These are phyloP conservation scores for Hemileccinum impolitum DNA, from an alignment of 768 basidiomycete species.

Conservation along the genomic window DNA sequence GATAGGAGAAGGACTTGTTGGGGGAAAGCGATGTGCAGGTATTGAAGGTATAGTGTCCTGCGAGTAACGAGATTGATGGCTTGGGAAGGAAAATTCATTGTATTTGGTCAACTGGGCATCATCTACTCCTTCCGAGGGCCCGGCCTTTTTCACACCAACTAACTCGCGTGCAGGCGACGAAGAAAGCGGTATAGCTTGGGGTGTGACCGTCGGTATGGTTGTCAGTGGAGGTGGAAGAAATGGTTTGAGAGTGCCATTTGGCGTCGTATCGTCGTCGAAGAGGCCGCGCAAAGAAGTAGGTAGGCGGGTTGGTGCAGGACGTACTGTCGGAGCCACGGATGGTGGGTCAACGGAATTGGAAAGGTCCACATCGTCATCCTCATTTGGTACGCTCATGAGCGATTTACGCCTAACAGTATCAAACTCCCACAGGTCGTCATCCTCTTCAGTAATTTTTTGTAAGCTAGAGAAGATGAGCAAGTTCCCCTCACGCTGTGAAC, in stretches of 20 bases:
- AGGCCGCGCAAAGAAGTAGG: conserved; percentile 77
- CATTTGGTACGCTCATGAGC: conserved; percentile 18
- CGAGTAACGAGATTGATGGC: conserved; percentile 56
- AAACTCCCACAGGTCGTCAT: conserved; percentile 67
- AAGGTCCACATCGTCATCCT: conserved; percentile 24
- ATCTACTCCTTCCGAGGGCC: conserved; percentile 33
- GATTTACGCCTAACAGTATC: conserved; percentile 59
- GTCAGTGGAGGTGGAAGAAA: conserved; percentile 29
- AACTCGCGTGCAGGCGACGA: conserved; percentile 37
- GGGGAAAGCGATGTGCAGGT: conserved; percentile 18
- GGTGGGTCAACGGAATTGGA: conserved; percentile 12
- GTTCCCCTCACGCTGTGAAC: background rate
- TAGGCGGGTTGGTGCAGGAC: conserved; percentile 49
- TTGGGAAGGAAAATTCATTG: conserved; percentile 53
- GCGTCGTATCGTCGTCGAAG: conserved; percentile 60
- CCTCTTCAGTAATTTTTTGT: conserved; percentile 21
- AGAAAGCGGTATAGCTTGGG: conserved; percentile 25
- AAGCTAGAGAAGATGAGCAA: conserved; percentile 13
- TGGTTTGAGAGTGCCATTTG: conserved; percentile 43
- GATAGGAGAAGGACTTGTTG: conserved; percentile 33
- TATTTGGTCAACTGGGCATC: conserved; percentile 44
- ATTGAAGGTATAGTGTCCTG: conserved; percentile 43
- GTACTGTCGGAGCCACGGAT: conserved; percentile 43
- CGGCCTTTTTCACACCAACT: conserved; percentile 30
- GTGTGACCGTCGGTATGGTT: conserved; percentile 27